These are phyloP conservation scores for Petunia axillaris DNA, from an alignment of 257 asterid species.

Conservation along the genomic window DNA sequence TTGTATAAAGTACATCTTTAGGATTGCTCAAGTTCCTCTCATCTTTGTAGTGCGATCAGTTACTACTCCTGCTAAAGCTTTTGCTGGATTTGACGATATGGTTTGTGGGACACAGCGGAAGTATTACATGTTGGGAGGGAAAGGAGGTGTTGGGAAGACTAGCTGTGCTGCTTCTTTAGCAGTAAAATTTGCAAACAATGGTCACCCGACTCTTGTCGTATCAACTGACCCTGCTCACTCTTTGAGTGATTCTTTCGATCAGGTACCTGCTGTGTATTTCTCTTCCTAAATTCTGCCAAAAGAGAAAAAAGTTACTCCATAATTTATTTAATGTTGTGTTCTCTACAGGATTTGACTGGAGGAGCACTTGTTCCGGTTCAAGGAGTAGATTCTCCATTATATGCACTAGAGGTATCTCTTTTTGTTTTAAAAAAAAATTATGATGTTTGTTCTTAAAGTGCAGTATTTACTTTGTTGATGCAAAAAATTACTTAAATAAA, in stretches of 20 bases:
- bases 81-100: slow-evolving; percentile 57
- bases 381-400: slow-evolving; percentile 73
- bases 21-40: slow-evolving; percentile 20
- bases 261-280: slow-evolving; percentile 38
- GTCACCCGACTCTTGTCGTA: slow-evolving; percentile 69
- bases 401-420: slow-evolving; percentile 65
- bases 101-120: slow-evolving; percentile 59
- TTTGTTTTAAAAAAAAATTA: neutral
- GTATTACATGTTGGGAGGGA: slow-evolving; percentile 79
- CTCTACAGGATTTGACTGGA: slow-evolving; percentile 66
- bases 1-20: neutral
- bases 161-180: slow-evolving; percentile 90
- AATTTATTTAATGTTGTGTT: neutral
- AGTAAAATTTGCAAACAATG: slow-evolving; percentile 65
- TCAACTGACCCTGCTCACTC: slow-evolving; percentile 87
- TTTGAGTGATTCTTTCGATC: slow-evolving; percentile 78
- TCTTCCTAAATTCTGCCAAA: neutral
- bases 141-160: slow-evolving; percentile 88
- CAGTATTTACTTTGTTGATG: slow-evolving; percentile 20
- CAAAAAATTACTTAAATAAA: slow-evolving; percentile 4
- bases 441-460: slow-evolving; percentile 12
- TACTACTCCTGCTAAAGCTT: slow-evolving; percentile 38
- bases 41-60: slow-evolving; percentile 57
- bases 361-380: slow-evolving; percentile 69
- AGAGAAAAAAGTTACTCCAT: neutral